phyloP scores from a whole-genome alignment of 306 rosid species.

The Cicer arietinum region DNA sequence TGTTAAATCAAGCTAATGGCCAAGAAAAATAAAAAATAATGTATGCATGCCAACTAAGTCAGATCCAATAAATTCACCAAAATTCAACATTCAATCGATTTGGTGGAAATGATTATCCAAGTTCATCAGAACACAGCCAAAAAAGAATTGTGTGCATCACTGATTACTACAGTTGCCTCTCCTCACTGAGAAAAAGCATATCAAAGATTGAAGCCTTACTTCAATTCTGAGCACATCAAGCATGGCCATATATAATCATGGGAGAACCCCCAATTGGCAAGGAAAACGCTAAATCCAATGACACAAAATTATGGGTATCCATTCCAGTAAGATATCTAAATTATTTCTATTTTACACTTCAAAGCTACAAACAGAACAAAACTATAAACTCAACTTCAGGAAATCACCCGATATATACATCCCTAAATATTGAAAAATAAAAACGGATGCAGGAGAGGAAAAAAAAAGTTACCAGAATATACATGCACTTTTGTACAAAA shows the following conservation, averaged over 20 bases:
- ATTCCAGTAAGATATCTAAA: constrained; percentile 49
- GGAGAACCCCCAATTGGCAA: constrained; percentile 40
- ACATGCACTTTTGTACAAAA: constrained; percentile 57
- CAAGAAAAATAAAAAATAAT: neutral
- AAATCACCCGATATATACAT: constrained; percentile 53
- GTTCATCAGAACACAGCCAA: constrained; percentile 27
- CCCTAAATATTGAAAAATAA: constrained; percentile 49
- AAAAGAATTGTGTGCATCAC: constrained; percentile 24
- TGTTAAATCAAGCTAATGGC: neutral
- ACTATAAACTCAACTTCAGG: constrained; percentile 50
- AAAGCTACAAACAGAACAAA: constrained; percentile 49
- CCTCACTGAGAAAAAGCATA: constrained; percentile 26
- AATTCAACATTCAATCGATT: constrained; percentile 5
- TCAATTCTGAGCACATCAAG: constrained; percentile 38
- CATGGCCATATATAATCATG: constrained; percentile 33
- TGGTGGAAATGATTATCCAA: neutral
- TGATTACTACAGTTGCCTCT: neutral
- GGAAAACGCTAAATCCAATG: constrained; percentile 29
- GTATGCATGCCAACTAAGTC: neutral
- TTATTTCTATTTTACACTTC: constrained; percentile 43
- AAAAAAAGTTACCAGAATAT: constrained; percentile 43
- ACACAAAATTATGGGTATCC: constrained; percentile 43
- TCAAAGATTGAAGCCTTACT: constrained; percentile 5
- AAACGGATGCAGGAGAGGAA: constrained; percentile 33
- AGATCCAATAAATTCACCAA: constrained; percentile 30